A percentile compares a stretch with the other conserved stretches of the same genome.
Evolutionary conservation across 176 grass and related monocot genomes (phyloP).

Genomic region (Alloteropsis semialata): DNA sequence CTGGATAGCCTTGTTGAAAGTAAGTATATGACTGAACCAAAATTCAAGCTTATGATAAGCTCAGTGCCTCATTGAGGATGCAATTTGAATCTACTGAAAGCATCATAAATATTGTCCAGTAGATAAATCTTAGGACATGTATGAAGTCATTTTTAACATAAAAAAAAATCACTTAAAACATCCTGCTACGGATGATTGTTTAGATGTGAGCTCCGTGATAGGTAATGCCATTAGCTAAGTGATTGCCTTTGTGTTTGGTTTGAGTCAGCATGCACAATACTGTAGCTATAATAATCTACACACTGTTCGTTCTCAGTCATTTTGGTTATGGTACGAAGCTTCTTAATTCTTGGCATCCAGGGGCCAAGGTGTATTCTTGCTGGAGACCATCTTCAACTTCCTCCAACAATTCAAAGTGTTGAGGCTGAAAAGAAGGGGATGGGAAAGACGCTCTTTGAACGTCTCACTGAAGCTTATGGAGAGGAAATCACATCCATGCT

Average conservation of each 20-base stretch:
- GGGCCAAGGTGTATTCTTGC: conserved; percentile 82
- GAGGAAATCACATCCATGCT: conserved; percentile 88
- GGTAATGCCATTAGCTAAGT: neutral
- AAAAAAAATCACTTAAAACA: neutral
- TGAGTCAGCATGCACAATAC: conserved; percentile 1
- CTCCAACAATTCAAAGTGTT: conserved; percentile 90
- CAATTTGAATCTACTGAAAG: conserved; percentile 10
- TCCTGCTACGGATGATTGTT: neutral
- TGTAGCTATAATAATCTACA: neutral
- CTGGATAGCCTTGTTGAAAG: conserved; percentile 94
- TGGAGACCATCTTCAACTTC: conserved; percentile 96
- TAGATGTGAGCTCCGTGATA: neutral
- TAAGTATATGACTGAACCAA: conserved; percentile 19
- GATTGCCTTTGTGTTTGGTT: conserved; percentile 13
- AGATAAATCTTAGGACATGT: neutral
- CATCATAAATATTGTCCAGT: neutral
- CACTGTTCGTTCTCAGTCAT: neutral
- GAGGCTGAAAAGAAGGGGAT: conserved; percentile 92
- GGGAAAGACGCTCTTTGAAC: conserved; percentile 94
- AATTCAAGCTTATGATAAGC: neutral
- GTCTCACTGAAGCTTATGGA: conserved; percentile 67
- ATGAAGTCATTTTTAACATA: neutral
- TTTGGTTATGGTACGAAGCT: neutral
- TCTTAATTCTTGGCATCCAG: conserved; percentile 43
- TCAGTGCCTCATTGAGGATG: conserved; percentile 2